Base-by-base conservation (phyloP, 805 yeast species). In the Hemisphaericaspora nanyangensis region DNA sequence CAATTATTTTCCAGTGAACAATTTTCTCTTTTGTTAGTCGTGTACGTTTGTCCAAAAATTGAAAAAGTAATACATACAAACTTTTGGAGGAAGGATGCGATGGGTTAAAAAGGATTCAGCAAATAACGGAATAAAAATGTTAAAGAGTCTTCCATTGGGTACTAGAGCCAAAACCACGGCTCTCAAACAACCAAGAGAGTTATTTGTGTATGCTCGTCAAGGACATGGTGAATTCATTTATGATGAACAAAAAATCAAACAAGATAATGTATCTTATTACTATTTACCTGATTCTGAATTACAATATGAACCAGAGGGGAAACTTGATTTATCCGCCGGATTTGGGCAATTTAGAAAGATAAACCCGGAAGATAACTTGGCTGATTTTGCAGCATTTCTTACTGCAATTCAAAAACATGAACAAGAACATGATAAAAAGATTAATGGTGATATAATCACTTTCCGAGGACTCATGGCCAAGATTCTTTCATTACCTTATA, bases 401-500 rank as follows among this genome's bases (percentile, higher is more conserved):
- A 50, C 55, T 20, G 77, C 85, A 1, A 52, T 93, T 6, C 63
- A 68, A 44, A 49, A 63, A 5, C 65, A 76, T 50, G 98, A 93
- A 58, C 58, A 65, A 42, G 35, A 44, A 10, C 39, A 45, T n/a
- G 50, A 56, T 8, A 59, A 64, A 5, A 79, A 74, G 44, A 53
- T 76, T 2, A 73, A 74, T 20, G 76, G 77, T 1, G 85, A 88
- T 50, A 74, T 93, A 22, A 67, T 93, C 17, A 80, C 96, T 0
- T 88, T 86, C 75, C 71, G 97, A 50, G 98, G 97, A 0, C 61
- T 87, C 26, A 77, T 91, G 80, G 80, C 89, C 24, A 76, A 77
- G 42, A 61, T 91, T 27, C 64, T 93, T 61, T 70, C 82, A 6
- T 63, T 86, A 17, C 87, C 91, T 2, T 82, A 79, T 54, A 71